Evolutionary conservation across 495 filamentous ascomycete species (phyloP).

Genomic region (Annulohypoxylon nitens): DNA sequence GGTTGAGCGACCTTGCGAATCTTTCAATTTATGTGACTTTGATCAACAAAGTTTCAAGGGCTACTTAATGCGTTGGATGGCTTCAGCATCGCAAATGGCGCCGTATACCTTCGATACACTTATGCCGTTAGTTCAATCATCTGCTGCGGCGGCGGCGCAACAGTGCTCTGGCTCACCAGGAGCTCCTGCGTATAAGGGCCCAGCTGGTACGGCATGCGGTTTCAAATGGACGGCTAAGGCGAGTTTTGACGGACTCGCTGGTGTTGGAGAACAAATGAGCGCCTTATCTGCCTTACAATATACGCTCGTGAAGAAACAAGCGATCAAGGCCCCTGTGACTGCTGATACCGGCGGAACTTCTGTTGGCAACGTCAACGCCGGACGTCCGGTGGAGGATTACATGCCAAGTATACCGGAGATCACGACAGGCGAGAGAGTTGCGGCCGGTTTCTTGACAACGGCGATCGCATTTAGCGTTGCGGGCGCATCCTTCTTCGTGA

Average conservation of each 20-base stretch:
- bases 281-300: conserved; percentile 77
- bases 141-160: conserved; percentile 70
- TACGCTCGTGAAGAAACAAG: conserved; percentile 62
- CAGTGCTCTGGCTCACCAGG: conserved; percentile 70
- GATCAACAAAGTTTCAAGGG: conserved; percentile 84
- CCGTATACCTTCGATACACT: conserved; percentile 71
- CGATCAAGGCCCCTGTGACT: conserved; percentile 65
- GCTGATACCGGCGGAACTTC: conserved; percentile 73
- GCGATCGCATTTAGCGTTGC: conserved; percentile 68
- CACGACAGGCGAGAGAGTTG: conserved; percentile 69
- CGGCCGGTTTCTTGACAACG: conserved; percentile 74
- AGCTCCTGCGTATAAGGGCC: conserved; percentile 62
- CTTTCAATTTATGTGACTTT: conserved; percentile 71
- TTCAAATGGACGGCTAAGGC: conserved; percentile 62
- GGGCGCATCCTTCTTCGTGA: conserved; percentile 61
- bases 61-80: conserved; percentile 78
- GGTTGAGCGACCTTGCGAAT: conserved; percentile 79
- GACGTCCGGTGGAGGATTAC: conserved; percentile 51
- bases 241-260: conserved; percentile 58
- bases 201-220: conserved; percentile 63
- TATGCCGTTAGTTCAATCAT: conserved; percentile 66
- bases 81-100: conserved; percentile 73
- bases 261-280: conserved; percentile 80
- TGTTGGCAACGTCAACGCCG: conserved; percentile 70
- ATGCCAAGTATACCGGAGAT: conserved; percentile 55